Evolutionary conservation across 805 yeast species (phyloP), one percentile per base, ranked within the genome.

Genomic region (Blastobotrys chiropterorum): DNA sequence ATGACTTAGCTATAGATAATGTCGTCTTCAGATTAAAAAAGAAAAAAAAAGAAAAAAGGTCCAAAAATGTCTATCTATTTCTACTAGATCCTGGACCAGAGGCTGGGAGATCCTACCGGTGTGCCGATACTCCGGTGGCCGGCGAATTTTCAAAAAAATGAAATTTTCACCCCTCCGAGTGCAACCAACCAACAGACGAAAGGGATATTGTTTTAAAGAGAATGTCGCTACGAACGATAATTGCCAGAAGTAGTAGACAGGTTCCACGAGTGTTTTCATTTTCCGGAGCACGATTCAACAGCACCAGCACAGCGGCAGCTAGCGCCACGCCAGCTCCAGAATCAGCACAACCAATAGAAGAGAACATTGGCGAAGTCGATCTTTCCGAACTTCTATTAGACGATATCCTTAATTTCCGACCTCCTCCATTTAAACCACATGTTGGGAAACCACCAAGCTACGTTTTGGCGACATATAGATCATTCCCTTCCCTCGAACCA

Each of bases 401-500:
- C 34, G 34, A 26, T 39, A 39, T 15, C 42, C 42, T 39, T 15
- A 39, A 39, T 14, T 16, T 39, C 6, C 19, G 42, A 5, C 16
- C 16, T 15, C 42, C 19, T 6, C 19, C 38, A 30, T 26, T 44
- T 19, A 14, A 16, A 5, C 39, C 47, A 8, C n/a, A 44, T 21
- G 38, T 34, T 17, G 47, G 34, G 14, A 19, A n/a, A 16, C 47
- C 51, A 14, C 40, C 38, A 39, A 31, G 76, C 57, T 87, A 80
- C 61, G 87, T 90, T 0, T 72, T 92, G 54, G 81, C 95, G 8
- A 78, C 96, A 1, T 68, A 88, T 49, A 80, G 97, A 54, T 67
- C 83, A 30, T 94, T 94, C 69, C 99, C 99, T 38, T 85, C 95
- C 2, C 75, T 94, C 53, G 96, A 90, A 68, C 99, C 99, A 31